A percentile compares a stretch with the other conserved stretches of the same genome.
Conservation (phyloP, 2,329 filamentous ascomycete genomes). For the Hypoxylon sp. region DNA sequence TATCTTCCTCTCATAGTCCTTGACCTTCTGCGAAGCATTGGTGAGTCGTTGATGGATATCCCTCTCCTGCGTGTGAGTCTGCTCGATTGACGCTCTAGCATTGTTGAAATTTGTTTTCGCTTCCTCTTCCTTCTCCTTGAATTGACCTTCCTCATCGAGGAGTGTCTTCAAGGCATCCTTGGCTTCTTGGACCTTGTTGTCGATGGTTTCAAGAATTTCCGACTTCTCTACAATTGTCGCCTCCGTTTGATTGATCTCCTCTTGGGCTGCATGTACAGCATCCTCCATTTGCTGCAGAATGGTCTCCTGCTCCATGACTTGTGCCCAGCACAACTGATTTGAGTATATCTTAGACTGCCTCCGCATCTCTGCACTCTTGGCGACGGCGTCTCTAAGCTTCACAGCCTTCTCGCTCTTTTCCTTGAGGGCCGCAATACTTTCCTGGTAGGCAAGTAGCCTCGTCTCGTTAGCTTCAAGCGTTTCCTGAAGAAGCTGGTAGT, state of each 20-base stretch:
- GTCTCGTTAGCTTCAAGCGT: slow-evolving; percentile 79
- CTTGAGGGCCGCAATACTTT: slow-evolving; percentile 75
- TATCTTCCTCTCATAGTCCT: slow-evolving; percentile 64
- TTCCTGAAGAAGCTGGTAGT: slow-evolving; percentile 88
- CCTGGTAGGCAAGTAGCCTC: slow-evolving; percentile 72
- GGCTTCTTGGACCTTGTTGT: slow-evolving; percentile 61
- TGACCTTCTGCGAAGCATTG: slow-evolving; percentile 64
- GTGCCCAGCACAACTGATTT: slow-evolving; percentile 86
- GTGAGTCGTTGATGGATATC: slow-evolving; percentile 73
- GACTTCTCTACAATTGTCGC: slow-evolving; percentile 62
- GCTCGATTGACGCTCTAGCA: slow-evolving; percentile 67
- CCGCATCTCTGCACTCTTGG: slow-evolving; percentile 76
- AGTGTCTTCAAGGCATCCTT: slow-evolving; percentile 60
- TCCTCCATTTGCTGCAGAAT: slow-evolving; percentile 58
- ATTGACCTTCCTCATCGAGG: slow-evolving; percentile 62
- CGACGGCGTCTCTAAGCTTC: slow-evolving; percentile 74
- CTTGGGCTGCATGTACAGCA: slow-evolving; percentile 50
- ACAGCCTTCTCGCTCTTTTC: slow-evolving; percentile 73
- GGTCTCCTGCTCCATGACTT: slow-evolving; percentile 83
- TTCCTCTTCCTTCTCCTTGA: slow-evolving; percentile 63
- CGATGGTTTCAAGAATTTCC: slow-evolving; percentile 62
- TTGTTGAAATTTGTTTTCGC: slow-evolving; percentile 68
- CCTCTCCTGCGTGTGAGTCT: slow-evolving; percentile 75
- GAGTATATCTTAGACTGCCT: slow-evolving; percentile 71
- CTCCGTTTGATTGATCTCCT: slow-evolving; percentile 58